Percentiles rank a stretch among this genome's conserved stretches.
Conservation (phyloP, 2,329 filamentous ascomycete genomes). For the Scedosporium aurantiacum region DNA sequence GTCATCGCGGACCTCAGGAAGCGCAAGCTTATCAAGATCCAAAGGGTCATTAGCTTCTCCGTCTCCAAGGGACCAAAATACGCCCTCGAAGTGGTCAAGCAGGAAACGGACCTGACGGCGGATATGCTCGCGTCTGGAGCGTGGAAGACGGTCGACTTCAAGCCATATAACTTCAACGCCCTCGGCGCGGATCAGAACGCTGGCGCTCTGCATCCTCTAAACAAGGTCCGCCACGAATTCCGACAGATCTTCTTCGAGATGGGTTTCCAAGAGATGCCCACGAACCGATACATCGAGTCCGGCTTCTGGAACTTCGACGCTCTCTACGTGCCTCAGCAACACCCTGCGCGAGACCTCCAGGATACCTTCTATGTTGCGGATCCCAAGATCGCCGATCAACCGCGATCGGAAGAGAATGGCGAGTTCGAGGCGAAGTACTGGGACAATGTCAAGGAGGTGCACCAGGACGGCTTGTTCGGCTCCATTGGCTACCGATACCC, state of each 20-base stretch:
- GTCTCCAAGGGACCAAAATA: conserved; percentile 81
- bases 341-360: conserved; percentile 92
- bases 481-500: conserved; percentile 95
- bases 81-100: conserved; percentile 75
- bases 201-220: conserved; percentile 59
- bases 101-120: conserved; percentile 88
- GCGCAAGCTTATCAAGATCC: conserved; percentile 74
- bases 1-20: conserved; percentile 75
- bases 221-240: conserved; percentile 94
- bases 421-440: conserved; percentile 76
- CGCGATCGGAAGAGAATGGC: conserved; percentile 44
- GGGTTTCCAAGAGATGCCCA: conserved; percentile 98
- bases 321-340: conserved; percentile 93
- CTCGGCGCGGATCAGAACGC: conserved; percentile 50
- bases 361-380: conserved; percentile 98
- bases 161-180: conserved; percentile 65
- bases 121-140: conserved; percentile 82
- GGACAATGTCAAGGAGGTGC: conserved; percentile 76
- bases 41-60: conserved; percentile 78
- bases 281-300: conserved; percentile 84
- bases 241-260: conserved; percentile 98
- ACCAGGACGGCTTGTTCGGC: conserved; percentile 84
- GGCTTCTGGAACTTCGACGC: conserved; percentile 99
- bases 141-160: conserved; percentile 90
- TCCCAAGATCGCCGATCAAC: conserved; percentile 62